Base-by-base conservation (phyloP, 2,329 filamentous ascomycete species). In the Eutypella sp. region DNA sequence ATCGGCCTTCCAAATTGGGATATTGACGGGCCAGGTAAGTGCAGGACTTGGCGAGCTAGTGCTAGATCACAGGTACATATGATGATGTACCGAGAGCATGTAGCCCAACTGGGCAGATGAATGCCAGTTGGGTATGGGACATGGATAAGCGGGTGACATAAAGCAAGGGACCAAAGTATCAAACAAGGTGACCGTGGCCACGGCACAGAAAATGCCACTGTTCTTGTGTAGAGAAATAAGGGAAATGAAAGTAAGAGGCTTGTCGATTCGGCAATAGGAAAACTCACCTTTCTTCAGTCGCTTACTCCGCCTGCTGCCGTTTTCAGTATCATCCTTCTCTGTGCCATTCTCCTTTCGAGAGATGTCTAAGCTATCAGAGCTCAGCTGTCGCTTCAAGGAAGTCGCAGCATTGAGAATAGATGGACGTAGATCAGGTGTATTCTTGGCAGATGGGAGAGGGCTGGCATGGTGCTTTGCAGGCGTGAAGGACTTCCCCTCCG, bases 231-330 rank as follows among this genome's bases (percentile, higher is more conserved):
- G n/a, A n/a, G n/a, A n/a, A n/a, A n/a, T n/a, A n/a, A n/a, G n/a
- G n/a, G n/a, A n/a, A n/a, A n/a, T n/a, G n/a, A n/a, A n/a, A n/a
- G n/a, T n/a, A n/a, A n/a, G n/a, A n/a, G n/a, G n/a, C n/a, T n/a
- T n/a, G n/a, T n/a, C n/a, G n/a, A 44, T 15, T 8, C 25, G 41
- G 8, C 20, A 5, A 20, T 4, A 6, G 18, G 19, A 39, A 8
- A 38, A 67, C 77, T 60, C 74, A 86, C 84, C 84, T 75, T 95
- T 96, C 67, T 93, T 95, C 11, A 96, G 75, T 37, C 93, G 83
- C 71, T 99, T 99, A 67, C 91, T 96, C 47, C 92, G 84, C 51
- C 93, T 81, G 53, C 86, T 89, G 50, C 79, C 79, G 54, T 72
- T 73, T 41, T 89, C 85, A 1, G 66, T 67, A 44, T 89, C 84